Evolutionary conservation across 2,329 filamentous ascomycete species (phyloP), one percentile per base, ranked within the genome.

Genomic region (Rutstroemia sp.): DNA sequence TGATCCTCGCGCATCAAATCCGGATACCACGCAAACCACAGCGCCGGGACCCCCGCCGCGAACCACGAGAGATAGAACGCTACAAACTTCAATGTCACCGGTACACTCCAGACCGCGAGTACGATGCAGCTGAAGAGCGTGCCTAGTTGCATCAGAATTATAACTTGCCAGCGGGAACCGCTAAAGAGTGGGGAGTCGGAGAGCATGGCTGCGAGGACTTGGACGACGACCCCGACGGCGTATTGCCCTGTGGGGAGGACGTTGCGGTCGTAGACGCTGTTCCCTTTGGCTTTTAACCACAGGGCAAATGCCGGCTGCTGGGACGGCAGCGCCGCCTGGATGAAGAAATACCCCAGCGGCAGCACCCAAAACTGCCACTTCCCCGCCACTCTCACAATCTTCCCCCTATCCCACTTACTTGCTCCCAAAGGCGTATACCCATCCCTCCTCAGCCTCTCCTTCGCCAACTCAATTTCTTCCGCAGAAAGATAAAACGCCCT

Each of bases 401-500:
- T 66, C 21, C 14, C 61, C 25, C 42, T 27, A n/a, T 65, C 58
- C 61, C 63, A 64, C 8, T 60, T 54, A 3, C 63, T 58, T 14
- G 60, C 51, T 9, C 64, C 63, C 9, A 64, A 57, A 3, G 61
- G 51, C 17, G 58, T 62, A 39, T 65, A 66, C 10, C 63, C 64
- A 41, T 60, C 56, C 7, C 45, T 23, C 5, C 59, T 19, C 1
- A 65, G 54, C 21, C 63, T 37, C 47, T 61, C n/a, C 10, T 57
- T 55, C 8, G 62, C 63, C 16, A 63, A 51, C 6, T 48, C 44
- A 3, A 54, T 39, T 37, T 66, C 64, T 10, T 38, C 16, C 6
- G 46, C 5, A 1, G 54, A 38, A 3, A 75, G 65, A 58, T 75
- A 76, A 5, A 71, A 72, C 0, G 73, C 73, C 34, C 60, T 66